These are phyloP conservation scores for Colletotrichum phormii DNA, from an alignment of 2,329 filamentous ascomycete genomes.

Conservation along the genomic window DNA sequence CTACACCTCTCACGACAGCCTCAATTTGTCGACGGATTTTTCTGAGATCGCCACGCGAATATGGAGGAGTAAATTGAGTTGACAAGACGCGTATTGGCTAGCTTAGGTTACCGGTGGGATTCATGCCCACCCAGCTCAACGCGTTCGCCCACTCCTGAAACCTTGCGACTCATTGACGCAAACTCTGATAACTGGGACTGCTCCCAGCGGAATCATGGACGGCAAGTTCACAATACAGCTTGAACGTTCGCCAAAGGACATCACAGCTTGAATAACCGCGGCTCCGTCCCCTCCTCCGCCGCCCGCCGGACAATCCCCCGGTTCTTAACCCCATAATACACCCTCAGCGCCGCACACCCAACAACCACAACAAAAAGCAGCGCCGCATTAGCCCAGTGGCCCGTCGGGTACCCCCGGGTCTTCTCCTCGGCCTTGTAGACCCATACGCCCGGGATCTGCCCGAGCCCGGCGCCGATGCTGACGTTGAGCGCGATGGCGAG, in stretches of 20 bases:
- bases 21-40: neutral
- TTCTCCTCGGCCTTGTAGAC: constrained; percentile 76
- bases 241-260: neutral
- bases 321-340: constrained; percentile 66
- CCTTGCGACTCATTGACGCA: neutral
- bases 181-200: neutral
- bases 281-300: constrained; percentile 45
- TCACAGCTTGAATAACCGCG: constrained; percentile 55
- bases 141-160: neutral
- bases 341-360: constrained; percentile 64
- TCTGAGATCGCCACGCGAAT: neutral
- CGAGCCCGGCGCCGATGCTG: constrained; percentile 72
- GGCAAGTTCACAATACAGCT: neutral
- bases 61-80: neutral
- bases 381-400: constrained; percentile 75
- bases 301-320: constrained; percentile 47
- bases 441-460: constrained; percentile 80
- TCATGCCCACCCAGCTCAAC: neutral
- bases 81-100: neutral
- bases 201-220: neutral
- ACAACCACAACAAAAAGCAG: constrained; percentile 69
- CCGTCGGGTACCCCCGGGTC: constrained; percentile 72
- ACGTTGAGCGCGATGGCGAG: constrained; percentile 79
- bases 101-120: neutral
- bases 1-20: neutral